Conservation (phyloP, 805 yeast species). For the Candida piceae region DNA sequence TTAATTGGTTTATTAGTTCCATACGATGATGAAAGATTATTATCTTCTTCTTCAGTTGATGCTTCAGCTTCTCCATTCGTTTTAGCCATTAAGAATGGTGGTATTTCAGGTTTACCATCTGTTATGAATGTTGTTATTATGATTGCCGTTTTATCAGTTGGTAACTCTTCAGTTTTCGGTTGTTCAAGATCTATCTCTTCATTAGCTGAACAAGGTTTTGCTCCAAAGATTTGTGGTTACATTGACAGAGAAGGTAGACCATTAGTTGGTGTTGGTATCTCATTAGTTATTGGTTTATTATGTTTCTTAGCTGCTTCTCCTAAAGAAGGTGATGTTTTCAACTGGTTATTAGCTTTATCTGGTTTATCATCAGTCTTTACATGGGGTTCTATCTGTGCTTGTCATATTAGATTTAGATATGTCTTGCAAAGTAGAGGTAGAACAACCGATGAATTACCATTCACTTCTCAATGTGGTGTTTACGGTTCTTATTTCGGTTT, state of each 20-base stretch:
- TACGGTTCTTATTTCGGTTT: slow-evolving; percentile 64
- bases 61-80: slow-evolving; percentile 73
- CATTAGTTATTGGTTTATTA: slow-evolving; percentile 51
- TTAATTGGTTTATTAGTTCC: slow-evolving; percentile 61
- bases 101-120: slow-evolving; percentile 61
- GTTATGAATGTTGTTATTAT: slow-evolving; percentile 72
- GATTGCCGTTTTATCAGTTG: slow-evolving; percentile 69
- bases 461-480: slow-evolving; percentile 62
- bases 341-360: slow-evolving; percentile 73
- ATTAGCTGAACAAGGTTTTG: slow-evolving; percentile 65
- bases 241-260: slow-evolving; percentile 81
- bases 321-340: slow-evolving; percentile 53
- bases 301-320: slow-evolving; percentile 62
- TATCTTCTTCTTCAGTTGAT: slow-evolving; percentile 44
- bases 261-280: slow-evolving; percentile 52
- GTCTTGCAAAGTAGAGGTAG: slow-evolving; percentile 66
- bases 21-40: slow-evolving; percentile 39
- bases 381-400: slow-evolving; percentile 70
- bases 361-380: slow-evolving; percentile 75
- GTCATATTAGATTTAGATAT: slow-evolving; percentile 66
- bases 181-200: slow-evolving; percentile 66
- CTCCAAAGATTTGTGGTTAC: slow-evolving; percentile 57
- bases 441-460: slow-evolving; percentile 61
- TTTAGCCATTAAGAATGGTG: slow-evolving; percentile 59
- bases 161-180: slow-evolving; percentile 72